Evolutionary conservation across 2,329 filamentous ascomycete species (phyloP).

Genomic region (Aspergillus aculeatus): DNA sequence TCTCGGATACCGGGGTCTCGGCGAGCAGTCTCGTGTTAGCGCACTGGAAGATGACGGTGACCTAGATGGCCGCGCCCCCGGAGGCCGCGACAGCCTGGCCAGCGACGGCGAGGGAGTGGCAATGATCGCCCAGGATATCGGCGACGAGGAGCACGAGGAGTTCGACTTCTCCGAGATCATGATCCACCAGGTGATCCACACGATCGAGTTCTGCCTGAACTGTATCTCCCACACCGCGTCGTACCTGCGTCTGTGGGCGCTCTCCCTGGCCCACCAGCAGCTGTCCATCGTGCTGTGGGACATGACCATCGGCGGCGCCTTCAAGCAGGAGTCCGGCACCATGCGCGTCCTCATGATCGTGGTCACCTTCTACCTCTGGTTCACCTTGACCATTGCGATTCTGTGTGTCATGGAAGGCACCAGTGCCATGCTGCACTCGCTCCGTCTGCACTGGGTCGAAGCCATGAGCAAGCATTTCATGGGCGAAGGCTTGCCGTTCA

Average conservation of each 20-base stretch:
- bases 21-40: conserved; percentile 82
- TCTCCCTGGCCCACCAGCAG: conserved; percentile 97
- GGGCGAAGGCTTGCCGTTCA: conserved; percentile 81
- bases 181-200: conserved; percentile 99
- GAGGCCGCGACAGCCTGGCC: conserved; percentile 63
- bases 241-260: conserved; percentile 95
- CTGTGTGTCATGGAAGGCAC: conserved; percentile 95
- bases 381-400: conserved; percentile 75
- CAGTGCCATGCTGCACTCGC: conserved; percentile 88
- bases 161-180: conserved; percentile 97
- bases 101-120: conserved; percentile 80
- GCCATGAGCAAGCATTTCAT: conserved; percentile 98
- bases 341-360: conserved; percentile 78
- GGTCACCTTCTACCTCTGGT: conserved; percentile 83
- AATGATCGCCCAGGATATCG: conserved; percentile 84
- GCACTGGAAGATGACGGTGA: conserved; percentile 88
- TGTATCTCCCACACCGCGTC: conserved; percentile 98
- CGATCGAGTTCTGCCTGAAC: conserved; percentile 98
- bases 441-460: conserved; percentile 93
- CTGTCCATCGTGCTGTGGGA: conserved; percentile 92
- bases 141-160: conserved; percentile 81
- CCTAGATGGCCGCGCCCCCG: conserved; percentile 60
- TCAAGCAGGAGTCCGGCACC: conserved; percentile 61
- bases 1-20: conserved; percentile 87
- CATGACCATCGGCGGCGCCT: conserved; percentile 85